A percentile compares a stretch with the other conserved stretches of the same genome.
Conservation (phyloP, 805 yeast species). For the Starmerella floris region DNA sequence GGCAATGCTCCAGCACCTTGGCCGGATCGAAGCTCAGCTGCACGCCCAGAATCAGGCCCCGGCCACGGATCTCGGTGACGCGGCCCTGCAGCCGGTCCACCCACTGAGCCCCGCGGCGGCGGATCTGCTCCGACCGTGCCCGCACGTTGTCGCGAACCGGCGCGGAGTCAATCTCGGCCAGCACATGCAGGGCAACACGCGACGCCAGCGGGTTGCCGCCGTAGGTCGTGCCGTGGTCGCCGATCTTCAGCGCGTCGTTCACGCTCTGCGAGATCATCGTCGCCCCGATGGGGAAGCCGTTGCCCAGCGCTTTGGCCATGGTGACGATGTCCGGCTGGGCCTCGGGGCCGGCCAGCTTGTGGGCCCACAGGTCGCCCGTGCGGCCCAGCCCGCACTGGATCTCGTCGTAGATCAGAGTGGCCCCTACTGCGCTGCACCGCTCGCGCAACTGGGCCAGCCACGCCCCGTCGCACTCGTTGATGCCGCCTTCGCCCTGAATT, state of each 20-base stretch:
- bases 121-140: conserved; percentile 45
- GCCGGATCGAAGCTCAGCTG: conserved; percentile 56
- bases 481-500: conserved; percentile 97
- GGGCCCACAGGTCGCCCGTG: conserved; percentile 90
- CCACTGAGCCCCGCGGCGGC: conserved; percentile 30
- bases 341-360: conserved; percentile 52
- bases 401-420: conserved; percentile 78
- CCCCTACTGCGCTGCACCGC: conserved; percentile 56
- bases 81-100: conserved; percentile 36
- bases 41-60: conserved; percentile 75
- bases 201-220: conserved; percentile 95
- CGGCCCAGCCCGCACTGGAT: conserved; percentile 95
- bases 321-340: conserved; percentile 93
- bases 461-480: conserved; percentile 49
- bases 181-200: conserved; percentile 64
- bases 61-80: conserved; percentile 65
- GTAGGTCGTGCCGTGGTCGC: conserved; percentile 96
- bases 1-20: conserved; percentile 50
- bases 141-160: conserved; percentile 50
- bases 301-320: conserved; percentile 91
- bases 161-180: conserved; percentile 49
- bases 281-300: conserved; percentile 94
- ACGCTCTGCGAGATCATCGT: conserved; percentile 73
- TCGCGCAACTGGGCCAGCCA: conserved; percentile 54
- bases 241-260: conserved; percentile 59